Evolutionary conservation across 768 basidiomycete species (phyloP).

Genomic region (Collybia nuda): DNA sequence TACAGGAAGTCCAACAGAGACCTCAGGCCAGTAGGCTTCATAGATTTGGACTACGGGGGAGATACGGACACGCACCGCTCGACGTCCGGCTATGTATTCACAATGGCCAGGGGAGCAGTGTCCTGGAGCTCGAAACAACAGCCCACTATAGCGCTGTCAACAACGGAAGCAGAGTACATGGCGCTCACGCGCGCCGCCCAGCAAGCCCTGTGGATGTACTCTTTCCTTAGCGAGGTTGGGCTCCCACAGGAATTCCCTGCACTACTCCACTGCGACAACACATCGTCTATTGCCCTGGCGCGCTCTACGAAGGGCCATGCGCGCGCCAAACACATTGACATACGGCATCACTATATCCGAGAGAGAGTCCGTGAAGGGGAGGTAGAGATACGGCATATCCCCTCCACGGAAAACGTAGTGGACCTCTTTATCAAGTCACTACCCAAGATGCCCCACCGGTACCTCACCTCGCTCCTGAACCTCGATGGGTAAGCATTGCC

Average conservation of each 20-base stretch:
- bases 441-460: too few relatives aligned
- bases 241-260: constrained; percentile 12
- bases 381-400: too few relatives aligned
- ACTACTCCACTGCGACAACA: constrained; percentile 26
- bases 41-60: constrained; percentile 27
- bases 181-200: constrained; percentile 23
- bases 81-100: constrained; percentile 23
- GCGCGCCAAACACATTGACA: too few relatives aligned
- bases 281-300: not conserved
- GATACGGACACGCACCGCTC: constrained; percentile 21
- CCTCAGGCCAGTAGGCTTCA: constrained; percentile 10
- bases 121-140: constrained; percentile 30
- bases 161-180: constrained; percentile 27
- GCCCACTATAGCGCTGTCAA: constrained; percentile 23
- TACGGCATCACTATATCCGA: too few relatives aligned
- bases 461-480: too few relatives aligned
- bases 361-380: too few relatives aligned
- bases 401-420: too few relatives aligned
- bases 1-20: constrained; percentile 11
- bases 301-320: too few relatives aligned
- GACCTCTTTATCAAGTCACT: too few relatives aligned
- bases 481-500: too few relatives aligned
- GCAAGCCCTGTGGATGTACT: constrained; percentile 31
- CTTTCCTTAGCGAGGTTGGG: constrained; percentile 22
- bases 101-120: constrained; percentile 21